Base-by-base conservation (phyloP, 177 flowering plant species). In the Vitis hybrid region DNA sequence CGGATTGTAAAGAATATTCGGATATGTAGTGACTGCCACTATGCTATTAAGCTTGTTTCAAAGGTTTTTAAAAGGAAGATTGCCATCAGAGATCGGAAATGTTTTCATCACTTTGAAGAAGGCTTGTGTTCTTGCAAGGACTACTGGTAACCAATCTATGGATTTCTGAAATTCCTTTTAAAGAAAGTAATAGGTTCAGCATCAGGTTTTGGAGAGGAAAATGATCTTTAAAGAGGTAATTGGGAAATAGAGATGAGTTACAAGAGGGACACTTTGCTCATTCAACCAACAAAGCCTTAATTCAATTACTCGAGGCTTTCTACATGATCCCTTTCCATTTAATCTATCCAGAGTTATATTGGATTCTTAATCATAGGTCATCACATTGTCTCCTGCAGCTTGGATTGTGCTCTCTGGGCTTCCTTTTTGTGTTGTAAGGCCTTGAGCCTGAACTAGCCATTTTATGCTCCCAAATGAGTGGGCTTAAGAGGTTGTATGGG, bases 11-110 rank as follows among this genome's bases (percentile, higher is more conserved):
- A 61, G 64, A 65, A 65, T 52, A 50, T 65, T 12, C 56, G 67
- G 6, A 65, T 65, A 8, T 65, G 67, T 56, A 65, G 8, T 65
- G 67, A 65, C 48, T 65, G 56, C 67, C 67, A 65, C 27, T 11
- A 55, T 24, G 67, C 56, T 11, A 24, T 65, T 49, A 65, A 65
- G 56, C 56, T 52, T 7, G 56, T 65, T 65, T 65, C 67, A 11
- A 65, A 65, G 16, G 56, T 65, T 24, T 50, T 65, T 50, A 65
- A 49, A 16, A 65, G 56, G 67, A 52, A 65, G 40, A 51, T 65
- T 52, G 11, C 18, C 15, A 35, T 65, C 7, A 21, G 67, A 65
- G 67, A 65, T 27, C 51, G 55, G 21, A 65, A 65, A 50, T 32
- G 6, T 3, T 65, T 67, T 68, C 71, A 68, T 58, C 71, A 68